Conservation (phyloP, 2,329 filamentous ascomycete species). For the Sclerotinia minor region DNA sequence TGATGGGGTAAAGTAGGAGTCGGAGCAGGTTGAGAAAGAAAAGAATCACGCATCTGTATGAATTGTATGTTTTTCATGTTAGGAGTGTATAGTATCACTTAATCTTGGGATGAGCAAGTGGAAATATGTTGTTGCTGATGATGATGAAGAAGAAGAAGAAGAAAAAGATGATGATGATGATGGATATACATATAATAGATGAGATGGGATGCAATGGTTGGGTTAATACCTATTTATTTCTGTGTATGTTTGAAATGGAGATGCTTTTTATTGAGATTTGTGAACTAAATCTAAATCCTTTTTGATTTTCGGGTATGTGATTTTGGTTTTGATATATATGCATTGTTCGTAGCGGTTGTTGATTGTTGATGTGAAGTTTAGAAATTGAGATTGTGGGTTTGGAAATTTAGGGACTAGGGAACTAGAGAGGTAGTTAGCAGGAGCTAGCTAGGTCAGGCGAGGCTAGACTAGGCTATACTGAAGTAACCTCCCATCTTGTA, state of each 20-base stretch:
- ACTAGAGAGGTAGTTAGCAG: too few relatives aligned
- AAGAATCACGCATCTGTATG: constrained; percentile 4
- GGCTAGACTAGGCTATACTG: too few relatives aligned
- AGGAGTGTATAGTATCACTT: constrained; percentile 12
- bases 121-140: too few relatives aligned
- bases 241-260: constrained; percentile 7
- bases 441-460: too few relatives aligned
- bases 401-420: too few relatives aligned
- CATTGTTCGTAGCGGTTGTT: too few relatives aligned
- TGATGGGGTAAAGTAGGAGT: background rate
- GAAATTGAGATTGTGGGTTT: background rate
- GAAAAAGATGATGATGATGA: too few relatives aligned
- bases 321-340: background rate
- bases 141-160: too few relatives aligned
- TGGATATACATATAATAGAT: background rate
- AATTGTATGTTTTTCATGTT: constrained; percentile 9
- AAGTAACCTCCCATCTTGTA: too few relatives aligned
- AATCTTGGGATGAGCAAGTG: background rate
- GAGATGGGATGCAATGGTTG: background rate
- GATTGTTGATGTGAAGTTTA: background rate
- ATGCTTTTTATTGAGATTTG: background rate
- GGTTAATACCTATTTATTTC: background rate
- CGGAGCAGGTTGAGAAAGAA: background rate
- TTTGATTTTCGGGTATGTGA: background rate
- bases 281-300: background rate